These are phyloP conservation scores for Tuber borchii DNA, from an alignment of 495 filamentous ascomycete species.

Conservation along the genomic window DNA sequence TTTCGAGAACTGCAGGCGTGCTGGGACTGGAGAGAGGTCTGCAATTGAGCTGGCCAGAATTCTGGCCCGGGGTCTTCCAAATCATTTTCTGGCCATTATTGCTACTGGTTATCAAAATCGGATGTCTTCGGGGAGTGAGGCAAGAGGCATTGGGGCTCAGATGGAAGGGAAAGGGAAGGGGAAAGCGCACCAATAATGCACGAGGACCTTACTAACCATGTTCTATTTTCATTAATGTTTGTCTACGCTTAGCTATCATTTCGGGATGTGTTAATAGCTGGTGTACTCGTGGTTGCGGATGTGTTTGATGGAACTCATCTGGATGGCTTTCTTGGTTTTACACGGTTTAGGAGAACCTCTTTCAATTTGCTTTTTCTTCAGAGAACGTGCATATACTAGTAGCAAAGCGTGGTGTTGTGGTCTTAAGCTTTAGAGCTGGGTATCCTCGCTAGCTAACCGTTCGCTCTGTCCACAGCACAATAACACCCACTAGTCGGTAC, in stretches of 20 bases:
- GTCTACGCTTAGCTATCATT: not conserved
- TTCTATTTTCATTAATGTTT: not conserved
- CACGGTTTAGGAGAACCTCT: not conserved
- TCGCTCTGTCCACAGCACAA: not conserved
- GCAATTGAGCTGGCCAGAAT: too few relatives aligned
- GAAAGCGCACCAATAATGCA: too few relatives aligned
- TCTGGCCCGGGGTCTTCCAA: too few relatives aligned
- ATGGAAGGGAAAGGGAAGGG: too few relatives aligned
- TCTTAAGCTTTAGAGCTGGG: not conserved
- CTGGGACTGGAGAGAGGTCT: too few relatives aligned
- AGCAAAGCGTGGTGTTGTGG: not conserved
- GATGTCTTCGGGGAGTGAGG: too few relatives aligned
- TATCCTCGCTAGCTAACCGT: not conserved
- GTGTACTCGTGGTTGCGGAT: not conserved
- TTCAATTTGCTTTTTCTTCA: not conserved
- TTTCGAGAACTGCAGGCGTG: too few relatives aligned
- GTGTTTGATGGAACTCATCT: not conserved
- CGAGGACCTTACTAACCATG: too few relatives aligned
- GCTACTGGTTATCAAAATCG: too few relatives aligned
- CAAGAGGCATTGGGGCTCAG: too few relatives aligned
- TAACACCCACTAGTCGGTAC: not conserved
- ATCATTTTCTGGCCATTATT: too few relatives aligned
- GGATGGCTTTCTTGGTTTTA: not conserved
- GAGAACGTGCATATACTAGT: not conserved
- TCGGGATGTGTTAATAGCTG: not conserved